Evolutionary conservation across 805 yeast genomes (phyloP), one percentile per base, ranked within the genome.

Genomic region (Kuraishia capsulata): DNA sequence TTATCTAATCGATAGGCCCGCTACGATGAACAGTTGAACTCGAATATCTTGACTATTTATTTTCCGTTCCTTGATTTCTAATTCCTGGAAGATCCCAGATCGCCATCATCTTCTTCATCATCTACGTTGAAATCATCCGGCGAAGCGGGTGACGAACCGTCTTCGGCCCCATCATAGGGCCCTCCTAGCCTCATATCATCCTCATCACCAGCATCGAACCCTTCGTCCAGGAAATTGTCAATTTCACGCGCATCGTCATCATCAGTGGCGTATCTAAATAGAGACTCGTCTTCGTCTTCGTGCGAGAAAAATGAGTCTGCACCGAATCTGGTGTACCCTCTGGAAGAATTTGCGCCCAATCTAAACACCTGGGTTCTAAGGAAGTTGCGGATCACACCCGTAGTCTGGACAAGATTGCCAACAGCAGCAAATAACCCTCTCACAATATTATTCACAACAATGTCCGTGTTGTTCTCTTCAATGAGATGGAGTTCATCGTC

Each of bases 271-370:
- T 59, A 58, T n/a, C n/a, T n/a, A 40, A 59, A 51, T 35, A 60
- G 48, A 8, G 58, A 53, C 32, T 52, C 61, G 31, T 53, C 59
- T 35, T 32, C 40, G 3, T 38, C 40, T 16, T 30, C 39, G 8
- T 24, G 6, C 9, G 20, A 32, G 16, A 38, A 38, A 11, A 38
- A 33, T 11, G 18, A 20, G 20, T 26, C 36, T 16, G 18, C 36
- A 3, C 32, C 33, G 5, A 33, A 20, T 20, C 17, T n/a, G 18
- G 26, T 19, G 32, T 32, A 33, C n/a, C n/a, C n/a, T 19, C 32
- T 85, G 11, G 97, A 97, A 0, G 96, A 85, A 39, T 71, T 74
- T 55, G 87, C 95, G 54, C 85, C 84, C 16, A 81, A 77, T 48
- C 97, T 70, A 35, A 92, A 87, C 32, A 90, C 77, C 28, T 88